Evolutionary conservation across 768 basidiomycete genomes (phyloP).

Genomic region (Harrya chromipes): DNA sequence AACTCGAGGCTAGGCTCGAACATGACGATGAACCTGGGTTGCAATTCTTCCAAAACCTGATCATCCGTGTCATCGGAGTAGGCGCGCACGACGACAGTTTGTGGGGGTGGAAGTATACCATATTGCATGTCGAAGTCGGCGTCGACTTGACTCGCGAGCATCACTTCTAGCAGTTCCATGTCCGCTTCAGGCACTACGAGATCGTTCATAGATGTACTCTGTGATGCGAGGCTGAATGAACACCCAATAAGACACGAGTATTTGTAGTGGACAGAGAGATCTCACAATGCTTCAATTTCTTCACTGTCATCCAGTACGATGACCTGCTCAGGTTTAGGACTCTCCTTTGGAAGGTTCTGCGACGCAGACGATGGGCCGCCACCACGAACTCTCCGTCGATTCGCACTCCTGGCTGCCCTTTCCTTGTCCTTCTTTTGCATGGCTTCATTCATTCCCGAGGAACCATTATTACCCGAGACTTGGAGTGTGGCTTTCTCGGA

Average conservation of each 20-base stretch:
- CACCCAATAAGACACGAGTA: background rate
- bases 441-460: slow-evolving; percentile 58
- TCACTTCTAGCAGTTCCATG: slow-evolving; percentile 21
- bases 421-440: slow-evolving; percentile 74
- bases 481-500: slow-evolving; percentile 10
- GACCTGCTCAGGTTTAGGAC: slow-evolving; percentile 6
- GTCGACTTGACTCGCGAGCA: slow-evolving; percentile 35
- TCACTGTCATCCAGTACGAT: slow-evolving; percentile 26
- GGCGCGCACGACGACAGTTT: slow-evolving; percentile 80
- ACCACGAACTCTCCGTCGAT: slow-evolving; percentile 72
- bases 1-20: slow-evolving; percentile 95
- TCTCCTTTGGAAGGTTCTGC: slow-evolving; percentile 10
- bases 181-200: slow-evolving; percentile 18
- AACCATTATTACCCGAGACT: slow-evolving; percentile 8
- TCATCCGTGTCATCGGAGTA: slow-evolving; percentile 96
- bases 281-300: slow-evolving; percentile 59
- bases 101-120: slow-evolving; percentile 72
- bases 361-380: slow-evolving; percentile 44
- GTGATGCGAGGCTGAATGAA: slow-evolving; percentile 17
- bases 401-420: slow-evolving; percentile 54
- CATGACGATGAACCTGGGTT: slow-evolving; percentile 92
- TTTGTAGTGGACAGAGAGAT: background rate
- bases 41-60: slow-evolving; percentile 76
- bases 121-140: slow-evolving; percentile 74
- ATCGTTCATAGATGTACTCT: slow-evolving; percentile 15